Base-by-base conservation (phyloP, 2,329 filamentous ascomycete genomes). In the Coleophoma crateriformis region DNA sequence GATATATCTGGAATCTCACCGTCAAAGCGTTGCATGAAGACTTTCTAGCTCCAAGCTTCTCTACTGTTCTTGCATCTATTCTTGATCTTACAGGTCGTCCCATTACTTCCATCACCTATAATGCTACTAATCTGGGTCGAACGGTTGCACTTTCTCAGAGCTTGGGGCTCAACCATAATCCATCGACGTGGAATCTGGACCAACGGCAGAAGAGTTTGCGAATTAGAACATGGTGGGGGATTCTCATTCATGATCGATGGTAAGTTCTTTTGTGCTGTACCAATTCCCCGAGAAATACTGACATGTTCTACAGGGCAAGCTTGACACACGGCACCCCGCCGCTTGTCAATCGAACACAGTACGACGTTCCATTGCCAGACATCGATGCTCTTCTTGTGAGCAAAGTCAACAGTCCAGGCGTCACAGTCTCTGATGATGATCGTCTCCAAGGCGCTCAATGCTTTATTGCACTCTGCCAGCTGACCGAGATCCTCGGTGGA, bases 1-100 rank as follows among this genome's bases (percentile, higher is more conserved):
- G 79, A 41, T 84, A 81, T 59, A 75, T 80, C 8, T 82, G 82
- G 72, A 84, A 84, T 50, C 71, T 82, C 50, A 79, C 79, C 7
- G 78, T 75, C 17, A 78, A 79, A 47, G 78, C 80, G 1, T 68
- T 82, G 3, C 79, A 82, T 54, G 79, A 75, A 0, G 80, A 84
- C 50, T 74, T 83, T 7, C 71, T 79, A 1, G 77, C 76, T 0
- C 81, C 80, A 0, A 77, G 80, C 1, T 67, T 84, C 40, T 78
- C 79, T 1, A 80, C 79, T 1, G 72, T 85, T 20, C 71, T 76
- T 19, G 75, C 79, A 2, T 74, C 79, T 5, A 62, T 84, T 8
- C 68, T 85, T 10, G 81, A 85, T 55, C 65, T 84, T 2, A 76
- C 75, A 1, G 82, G 81, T 1, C 70, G 81, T 3, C 81, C 82